Evolutionary conservation across 768 basidiomycete genomes (phyloP).

Genomic region (Dentipellis fragilis): DNA sequence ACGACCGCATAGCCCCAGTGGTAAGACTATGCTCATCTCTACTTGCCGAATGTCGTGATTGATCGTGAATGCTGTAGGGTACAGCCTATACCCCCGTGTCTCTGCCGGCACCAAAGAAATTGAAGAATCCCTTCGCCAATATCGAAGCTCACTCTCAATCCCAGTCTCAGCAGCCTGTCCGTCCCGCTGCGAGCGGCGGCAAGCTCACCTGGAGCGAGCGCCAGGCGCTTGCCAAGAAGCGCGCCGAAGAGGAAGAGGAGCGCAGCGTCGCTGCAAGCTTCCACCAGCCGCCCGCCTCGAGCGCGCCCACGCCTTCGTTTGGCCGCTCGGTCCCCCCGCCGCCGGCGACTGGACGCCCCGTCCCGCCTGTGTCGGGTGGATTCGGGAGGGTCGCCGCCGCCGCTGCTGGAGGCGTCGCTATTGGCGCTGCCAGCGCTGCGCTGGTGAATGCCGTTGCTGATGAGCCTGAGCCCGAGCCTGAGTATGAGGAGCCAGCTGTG

Average conservation of each 20-base stretch:
- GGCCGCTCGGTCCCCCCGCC: constrained; percentile 6
- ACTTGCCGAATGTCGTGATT: background rate
- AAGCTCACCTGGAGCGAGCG: constrained; percentile 93
- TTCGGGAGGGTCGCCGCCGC: constrained; percentile 25
- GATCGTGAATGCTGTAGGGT: constrained; percentile 28
- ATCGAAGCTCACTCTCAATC: constrained; percentile 39
- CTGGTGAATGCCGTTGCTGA: background rate
- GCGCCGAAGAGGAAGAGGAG: constrained; percentile 68
- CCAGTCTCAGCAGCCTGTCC: constrained; percentile 10
- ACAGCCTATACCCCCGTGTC: constrained; percentile 85
- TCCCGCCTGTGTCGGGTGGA: constrained; percentile 1
- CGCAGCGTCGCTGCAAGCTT: constrained; percentile 49
- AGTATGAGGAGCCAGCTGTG: constrained; percentile 3
- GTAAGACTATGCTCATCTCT: background rate
- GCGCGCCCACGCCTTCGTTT: constrained; percentile 8
- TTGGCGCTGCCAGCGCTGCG: background rate
- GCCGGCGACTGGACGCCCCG: background rate
- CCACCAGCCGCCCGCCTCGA: constrained; percentile 22
- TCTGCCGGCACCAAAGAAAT: constrained; percentile 75
- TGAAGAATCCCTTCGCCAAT: constrained; percentile 73
- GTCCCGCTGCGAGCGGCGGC: constrained; percentile 33
- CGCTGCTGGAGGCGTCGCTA: constrained; percentile 17
- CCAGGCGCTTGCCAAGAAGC: constrained; percentile 85
- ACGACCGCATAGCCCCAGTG: constrained; percentile 78
- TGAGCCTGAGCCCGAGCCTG: constrained; percentile 2